Evolutionary conservation across 1,284 basidiomycete species (phyloP).

Genomic region (Baeospora myosura): DNA sequence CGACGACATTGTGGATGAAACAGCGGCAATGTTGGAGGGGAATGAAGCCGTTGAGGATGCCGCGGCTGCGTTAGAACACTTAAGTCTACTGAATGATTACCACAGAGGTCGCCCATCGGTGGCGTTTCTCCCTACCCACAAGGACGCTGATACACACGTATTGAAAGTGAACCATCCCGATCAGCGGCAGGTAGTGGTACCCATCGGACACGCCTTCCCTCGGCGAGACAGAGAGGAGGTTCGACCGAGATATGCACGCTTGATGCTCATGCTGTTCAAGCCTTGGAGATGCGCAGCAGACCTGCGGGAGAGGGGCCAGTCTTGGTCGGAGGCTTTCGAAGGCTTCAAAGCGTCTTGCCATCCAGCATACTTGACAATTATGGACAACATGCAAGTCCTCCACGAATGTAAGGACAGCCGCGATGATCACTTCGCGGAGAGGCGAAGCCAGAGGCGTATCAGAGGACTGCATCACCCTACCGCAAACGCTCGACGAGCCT

Average conservation of each 20-base stretch:
- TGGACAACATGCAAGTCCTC: conserved; percentile 10
- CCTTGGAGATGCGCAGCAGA: conserved; percentile 17
- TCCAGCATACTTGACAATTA: background rate
- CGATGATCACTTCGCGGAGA: conserved; percentile 14
- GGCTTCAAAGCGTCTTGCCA: background rate
- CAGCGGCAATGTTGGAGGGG: too few species aligned
- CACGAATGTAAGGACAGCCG: conserved; percentile 11
- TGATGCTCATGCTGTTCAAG: conserved; percentile 26
- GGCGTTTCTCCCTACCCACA: conserved; percentile 7
- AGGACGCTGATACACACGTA: conserved; percentile 13
- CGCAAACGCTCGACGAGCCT: too few species aligned
- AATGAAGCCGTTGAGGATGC: too few species aligned
- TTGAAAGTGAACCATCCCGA: conserved; percentile 2
- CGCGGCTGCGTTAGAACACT: too few species aligned
- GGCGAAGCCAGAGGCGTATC: background rate
- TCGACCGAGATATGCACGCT: conserved; percentile 12
- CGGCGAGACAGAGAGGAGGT: conserved; percentile 9
- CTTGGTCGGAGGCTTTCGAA: conserved; percentile 3
- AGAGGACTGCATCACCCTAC: too few species aligned
- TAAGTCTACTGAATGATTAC: too few species aligned
- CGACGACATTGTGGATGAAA: too few species aligned
- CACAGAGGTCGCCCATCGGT: too few species aligned
- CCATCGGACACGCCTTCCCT: conserved; percentile 21
- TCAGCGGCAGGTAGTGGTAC: conserved; percentile 17
- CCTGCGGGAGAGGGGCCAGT: background rate